Evolutionary conservation across 768 basidiomycete species (phyloP), one percentile per base, ranked within the genome.

Genomic region (Boletus reticulatus): DNA sequence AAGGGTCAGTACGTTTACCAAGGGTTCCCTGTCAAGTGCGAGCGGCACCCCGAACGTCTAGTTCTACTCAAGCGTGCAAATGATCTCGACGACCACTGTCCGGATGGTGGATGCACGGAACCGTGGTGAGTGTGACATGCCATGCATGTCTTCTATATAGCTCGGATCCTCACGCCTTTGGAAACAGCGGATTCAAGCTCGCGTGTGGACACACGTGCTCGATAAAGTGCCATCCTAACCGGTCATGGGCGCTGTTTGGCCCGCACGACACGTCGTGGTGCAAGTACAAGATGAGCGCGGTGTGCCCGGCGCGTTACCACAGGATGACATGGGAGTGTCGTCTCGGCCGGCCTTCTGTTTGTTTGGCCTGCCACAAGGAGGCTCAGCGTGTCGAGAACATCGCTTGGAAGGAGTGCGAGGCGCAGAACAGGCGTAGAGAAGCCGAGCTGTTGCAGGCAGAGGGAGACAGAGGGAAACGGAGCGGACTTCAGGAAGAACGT

Each of bases 91-190:
- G 52, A 52, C 4, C 60, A 75, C 29, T 80, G 76, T 62, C 86
- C 84, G 0, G 83, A 84, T 39, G 87, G 87, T 7, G 87, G 87
- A 2, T 88, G 87, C 54, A 67, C 58, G 8, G 73, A 77, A 51
- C 75, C 77, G 37, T 89, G 87, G 87, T 87, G 69, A 44, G 76
- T 66, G 12, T 27, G 27, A 27, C 27, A 27, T 27, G 8, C 6
- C 6, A 1, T 0, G 5, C 16, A 20, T 7, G 2, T 4, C 19
- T n/a, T 2, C 6, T 13, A 0, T 17, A 31, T 20, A 31, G 2
- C 17, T 4, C n/a, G 1, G 4, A 24, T 6, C 9, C 41, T 55
- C 27, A 34, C 16, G 22, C 12, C 36, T 1, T 36, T 14, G 36
- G 19, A 7, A 1, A 37, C 22, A 59, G 63, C 2, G 60, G 63